Evolutionary conservation across 352 stramenopile genomes (phyloP).

Genomic region (Peronospora destructor): DNA sequence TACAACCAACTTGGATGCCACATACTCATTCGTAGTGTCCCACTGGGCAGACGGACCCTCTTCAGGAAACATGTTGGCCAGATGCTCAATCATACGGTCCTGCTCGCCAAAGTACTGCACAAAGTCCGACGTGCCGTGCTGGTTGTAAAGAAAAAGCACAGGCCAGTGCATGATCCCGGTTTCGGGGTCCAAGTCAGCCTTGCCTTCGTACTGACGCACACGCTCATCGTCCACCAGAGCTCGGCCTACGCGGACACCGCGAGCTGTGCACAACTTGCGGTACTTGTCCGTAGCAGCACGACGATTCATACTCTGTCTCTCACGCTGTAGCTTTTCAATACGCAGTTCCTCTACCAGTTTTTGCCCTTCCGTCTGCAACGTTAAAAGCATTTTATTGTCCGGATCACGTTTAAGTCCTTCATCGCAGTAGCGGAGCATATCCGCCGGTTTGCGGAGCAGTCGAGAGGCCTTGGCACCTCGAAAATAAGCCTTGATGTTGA

Average conservation of each 20-base stretch:
- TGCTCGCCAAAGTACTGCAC: slow-evolving; percentile 75
- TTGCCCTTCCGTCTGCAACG: slow-evolving; percentile 55
- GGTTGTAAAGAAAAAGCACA: slow-evolving; percentile 79
- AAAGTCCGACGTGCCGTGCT: slow-evolving; percentile 82
- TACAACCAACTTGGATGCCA: slow-evolving; percentile 66
- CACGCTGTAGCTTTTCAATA: slow-evolving; percentile 53
- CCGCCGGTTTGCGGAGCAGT: slow-evolving; percentile 67
- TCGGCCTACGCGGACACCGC: slow-evolving; percentile 58
- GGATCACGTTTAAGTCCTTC: slow-evolving; percentile 68
- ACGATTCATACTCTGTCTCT: slow-evolving; percentile 60
- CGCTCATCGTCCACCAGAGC: slow-evolving; percentile 75
- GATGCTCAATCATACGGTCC: slow-evolving; percentile 75
- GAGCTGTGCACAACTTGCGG: slow-evolving; percentile 57
- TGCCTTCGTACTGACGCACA: slow-evolving; percentile 76
- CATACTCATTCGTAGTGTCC: slow-evolving; percentile 64
- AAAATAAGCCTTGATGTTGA: slow-evolving; percentile 82
- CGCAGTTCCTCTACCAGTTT: slow-evolving; percentile 57
- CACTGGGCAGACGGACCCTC: slow-evolving; percentile 78
- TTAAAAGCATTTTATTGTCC: slow-evolving; percentile 69
- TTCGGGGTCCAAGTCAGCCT: slow-evolving; percentile 61
- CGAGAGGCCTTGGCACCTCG: slow-evolving; percentile 76
- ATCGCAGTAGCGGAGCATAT: slow-evolving; percentile 78
- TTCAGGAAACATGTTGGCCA: slow-evolving; percentile 87
- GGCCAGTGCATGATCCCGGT: slow-evolving; percentile 68
- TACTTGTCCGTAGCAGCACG: slow-evolving; percentile 72